Percentiles rank a stretch among this genome's conserved stretches.
These are phyloP conservation scores for Cyberlindnera maclurae DNA, from an alignment of 805 yeast species.

Conservation along the genomic window DNA sequence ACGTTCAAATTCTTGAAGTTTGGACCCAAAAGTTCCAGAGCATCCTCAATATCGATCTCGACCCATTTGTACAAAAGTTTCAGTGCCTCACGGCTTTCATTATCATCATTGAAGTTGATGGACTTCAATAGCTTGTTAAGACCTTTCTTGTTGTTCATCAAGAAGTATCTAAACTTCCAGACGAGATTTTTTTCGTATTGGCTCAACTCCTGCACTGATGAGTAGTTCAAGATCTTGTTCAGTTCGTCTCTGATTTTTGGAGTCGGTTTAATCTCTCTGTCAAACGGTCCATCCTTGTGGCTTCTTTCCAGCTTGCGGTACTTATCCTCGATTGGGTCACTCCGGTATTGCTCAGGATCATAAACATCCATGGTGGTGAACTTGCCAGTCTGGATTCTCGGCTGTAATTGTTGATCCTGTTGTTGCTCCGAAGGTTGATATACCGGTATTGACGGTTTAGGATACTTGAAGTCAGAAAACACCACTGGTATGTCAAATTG, in stretches of 20 bases:
- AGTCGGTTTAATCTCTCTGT: slow-evolving; percentile 82
- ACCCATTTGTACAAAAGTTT: slow-evolving; percentile 65
- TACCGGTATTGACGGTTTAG: slow-evolving; percentile 28
- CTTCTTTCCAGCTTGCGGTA: slow-evolving; percentile 79
- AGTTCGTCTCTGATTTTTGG: slow-evolving; percentile 74
- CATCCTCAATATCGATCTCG: slow-evolving; percentile 75
- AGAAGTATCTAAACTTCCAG: slow-evolving; percentile 86
- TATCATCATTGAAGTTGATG: slow-evolving; percentile 80
- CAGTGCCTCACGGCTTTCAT: slow-evolving; percentile 73
- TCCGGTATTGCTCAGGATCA: slow-evolving; percentile 62
- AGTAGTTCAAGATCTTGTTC: slow-evolving; percentile 58
- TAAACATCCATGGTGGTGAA: slow-evolving; percentile 36
- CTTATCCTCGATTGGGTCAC: slow-evolving; percentile 85
- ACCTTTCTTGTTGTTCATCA: slow-evolving; percentile 59
- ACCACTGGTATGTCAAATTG: slow-evolving; percentile 70
- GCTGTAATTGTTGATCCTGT: slow-evolving; percentile 12
- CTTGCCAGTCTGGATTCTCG: slow-evolving; percentile 26
- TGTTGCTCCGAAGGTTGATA: slow-evolving; percentile 38
- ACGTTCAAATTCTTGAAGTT: slow-evolving; percentile 67
- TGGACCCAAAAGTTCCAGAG: slow-evolving; percentile 78
- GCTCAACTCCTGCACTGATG: slow-evolving; percentile 75
- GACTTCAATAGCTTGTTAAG: slow-evolving; percentile 80
- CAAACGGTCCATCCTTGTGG: slow-evolving; percentile 69
- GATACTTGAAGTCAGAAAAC: slow-evolving; percentile 49
- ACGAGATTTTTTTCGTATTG: slow-evolving; percentile 80